phyloP scores from a whole-genome alignment of 768 basidiomycete species.

The Russula dissimulans region DNA sequence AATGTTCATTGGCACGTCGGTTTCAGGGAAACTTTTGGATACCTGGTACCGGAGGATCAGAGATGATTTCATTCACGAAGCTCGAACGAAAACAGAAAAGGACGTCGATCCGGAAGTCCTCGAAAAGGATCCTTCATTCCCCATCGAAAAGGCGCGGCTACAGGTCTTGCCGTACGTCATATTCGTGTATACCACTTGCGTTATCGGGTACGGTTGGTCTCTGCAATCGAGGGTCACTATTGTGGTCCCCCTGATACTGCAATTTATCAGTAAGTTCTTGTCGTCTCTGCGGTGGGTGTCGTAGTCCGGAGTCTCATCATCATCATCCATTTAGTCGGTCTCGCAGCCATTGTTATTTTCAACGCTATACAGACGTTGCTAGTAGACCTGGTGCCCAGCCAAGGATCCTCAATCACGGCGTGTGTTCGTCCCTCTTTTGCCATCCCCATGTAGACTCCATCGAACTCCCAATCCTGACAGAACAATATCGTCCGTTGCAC shows the following conservation, averaged over 20 bases:
- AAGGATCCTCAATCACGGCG: constrained; percentile 60
- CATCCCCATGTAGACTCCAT: neutral
- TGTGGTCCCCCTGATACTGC: constrained; percentile 46
- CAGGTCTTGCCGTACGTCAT: constrained; percentile 37
- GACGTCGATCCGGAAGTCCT: constrained; percentile 20
- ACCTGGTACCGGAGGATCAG: constrained; percentile 46
- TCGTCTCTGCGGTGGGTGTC: neutral
- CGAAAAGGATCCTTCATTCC: constrained; percentile 36
- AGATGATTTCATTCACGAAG: constrained; percentile 18
- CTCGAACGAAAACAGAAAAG: constrained; percentile 20
- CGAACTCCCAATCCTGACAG: constrained; percentile 27
- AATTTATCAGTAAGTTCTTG: constrained; percentile 27
- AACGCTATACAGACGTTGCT: constrained; percentile 53
- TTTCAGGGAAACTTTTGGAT: constrained; percentile 57
- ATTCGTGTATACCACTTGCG: constrained; percentile 31
- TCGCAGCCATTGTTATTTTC: constrained; percentile 37
- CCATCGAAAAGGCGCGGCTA: constrained; percentile 52
- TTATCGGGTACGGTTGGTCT: constrained; percentile 55
- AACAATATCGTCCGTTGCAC: constrained; percentile 64
- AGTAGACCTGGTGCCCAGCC: constrained; percentile 52
- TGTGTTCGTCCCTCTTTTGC: constrained; percentile 40
- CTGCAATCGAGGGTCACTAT: constrained; percentile 40
- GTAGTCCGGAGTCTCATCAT: neutral
- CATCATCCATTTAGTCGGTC: constrained; percentile 37
- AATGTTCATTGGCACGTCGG: constrained; percentile 48